Percentiles rank a stretch among this genome's conserved stretches.
These are phyloP conservation scores for Sarocladium kiliense DNA, from an alignment of 2,329 filamentous ascomycete genomes.

Conservation along the genomic window DNA sequence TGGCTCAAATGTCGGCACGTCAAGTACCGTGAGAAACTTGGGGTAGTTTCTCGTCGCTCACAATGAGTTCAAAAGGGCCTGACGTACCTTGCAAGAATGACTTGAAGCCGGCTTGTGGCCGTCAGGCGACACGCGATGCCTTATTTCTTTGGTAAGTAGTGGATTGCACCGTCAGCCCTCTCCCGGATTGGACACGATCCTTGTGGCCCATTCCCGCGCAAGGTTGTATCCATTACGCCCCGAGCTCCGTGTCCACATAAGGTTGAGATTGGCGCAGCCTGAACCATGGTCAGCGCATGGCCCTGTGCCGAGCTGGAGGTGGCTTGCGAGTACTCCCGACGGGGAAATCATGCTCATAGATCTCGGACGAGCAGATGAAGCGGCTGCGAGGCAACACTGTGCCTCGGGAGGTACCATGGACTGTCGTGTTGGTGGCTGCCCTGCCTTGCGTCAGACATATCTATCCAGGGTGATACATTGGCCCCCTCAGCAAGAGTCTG, in stretches of 20 bases:
- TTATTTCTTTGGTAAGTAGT: neutral
- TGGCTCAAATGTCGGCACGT: neutral
- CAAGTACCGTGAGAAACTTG: slow-evolving; percentile 8
- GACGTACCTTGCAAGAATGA: neutral
- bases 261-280: slow-evolving; percentile 2
- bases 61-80: neutral
- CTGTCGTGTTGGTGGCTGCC: neutral
- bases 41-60: neutral
- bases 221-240: slow-evolving; percentile 8
- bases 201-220: neutral
- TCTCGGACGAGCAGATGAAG: slow-evolving; percentile 1
- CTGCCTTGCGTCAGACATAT: neutral
- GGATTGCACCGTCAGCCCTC: neutral
- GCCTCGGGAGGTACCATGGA: neutral
- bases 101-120: neutral
- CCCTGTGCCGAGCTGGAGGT: neutral
- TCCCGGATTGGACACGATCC: neutral
- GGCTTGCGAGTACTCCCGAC: neutral
- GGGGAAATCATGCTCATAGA: neutral
- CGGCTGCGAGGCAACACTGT: neutral
- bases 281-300: neutral
- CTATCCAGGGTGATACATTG: neutral
- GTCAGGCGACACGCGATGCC: neutral
- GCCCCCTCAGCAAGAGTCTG: neutral
- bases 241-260: slow-evolving; percentile 6